A percentile compares a stretch with the other conserved stretches of the same genome.
phyloP scores from a whole-genome alignment of 1,284 basidiomycete species.

The Microbotryum violaceum region DNA sequence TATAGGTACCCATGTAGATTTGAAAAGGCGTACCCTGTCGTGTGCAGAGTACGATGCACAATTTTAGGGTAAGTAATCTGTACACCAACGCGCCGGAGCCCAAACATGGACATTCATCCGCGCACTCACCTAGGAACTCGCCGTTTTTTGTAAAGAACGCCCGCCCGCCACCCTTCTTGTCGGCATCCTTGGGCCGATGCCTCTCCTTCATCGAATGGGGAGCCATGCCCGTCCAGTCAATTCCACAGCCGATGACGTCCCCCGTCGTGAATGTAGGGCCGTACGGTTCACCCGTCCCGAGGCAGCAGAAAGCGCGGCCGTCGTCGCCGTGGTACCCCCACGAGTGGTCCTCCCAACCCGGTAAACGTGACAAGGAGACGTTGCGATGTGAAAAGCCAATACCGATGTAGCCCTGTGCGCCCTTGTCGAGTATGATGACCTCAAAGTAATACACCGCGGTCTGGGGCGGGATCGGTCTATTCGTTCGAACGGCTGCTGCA shows the following conservation, averaged over 20 bases:
- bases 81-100: not conserved
- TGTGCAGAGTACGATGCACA: not conserved
- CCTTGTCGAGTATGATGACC: slow-evolving; percentile 67
- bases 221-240: slow-evolving; percentile 62
- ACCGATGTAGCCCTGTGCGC: slow-evolving; percentile 72
- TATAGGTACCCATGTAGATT: slow-evolving; percentile 47
- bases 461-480: slow-evolving; percentile 63
- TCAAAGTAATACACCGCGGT: slow-evolving; percentile 89
- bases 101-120: no score
- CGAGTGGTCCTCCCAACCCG: slow-evolving; percentile 81
- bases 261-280: slow-evolving; percentile 63
- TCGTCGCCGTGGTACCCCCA: slow-evolving; percentile 95
- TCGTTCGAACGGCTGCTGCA: slow-evolving; percentile 68
- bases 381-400: slow-evolving; percentile 47
- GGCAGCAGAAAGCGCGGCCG: slow-evolving; percentile 66
- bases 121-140: slow-evolving; percentile 56
- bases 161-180: slow-evolving; percentile 41
- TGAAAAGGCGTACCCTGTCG: slow-evolving; percentile 18
- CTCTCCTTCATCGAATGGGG: not conserved
- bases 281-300: slow-evolving; percentile 63
- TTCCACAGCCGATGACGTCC: slow-evolving; percentile 78
- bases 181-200: not conserved
- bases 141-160: slow-evolving; percentile 90
- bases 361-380: slow-evolving; percentile 63
- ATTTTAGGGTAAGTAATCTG: not conserved